Percentiles rank a stretch among this genome's conserved stretches.
These are phyloP conservation scores for Vitis hybrid DNA, from an alignment of 177 flowering plant species.

Conservation along the genomic window DNA sequence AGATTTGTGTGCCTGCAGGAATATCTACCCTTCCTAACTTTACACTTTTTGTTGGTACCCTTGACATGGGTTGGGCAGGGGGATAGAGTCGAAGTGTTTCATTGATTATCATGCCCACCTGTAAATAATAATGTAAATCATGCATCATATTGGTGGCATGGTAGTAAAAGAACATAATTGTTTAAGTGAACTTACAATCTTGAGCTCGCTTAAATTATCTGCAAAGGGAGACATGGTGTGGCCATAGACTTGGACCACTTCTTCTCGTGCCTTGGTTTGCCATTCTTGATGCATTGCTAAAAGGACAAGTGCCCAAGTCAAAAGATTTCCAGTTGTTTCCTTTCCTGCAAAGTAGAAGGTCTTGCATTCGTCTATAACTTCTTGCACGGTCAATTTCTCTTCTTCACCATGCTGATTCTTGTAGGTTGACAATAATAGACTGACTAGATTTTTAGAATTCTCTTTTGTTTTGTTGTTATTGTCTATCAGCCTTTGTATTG, in stretches of 20 bases:
- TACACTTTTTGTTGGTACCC: too few species aligned
- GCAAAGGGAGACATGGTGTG: constrained; percentile 32
- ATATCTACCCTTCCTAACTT: too few species aligned
- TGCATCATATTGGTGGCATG: too few species aligned
- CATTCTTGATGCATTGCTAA: constrained; percentile 69
- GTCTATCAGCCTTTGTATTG: constrained; percentile 35
- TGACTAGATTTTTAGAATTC: constrained; percentile 44
- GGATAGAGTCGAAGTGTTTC: too few species aligned
- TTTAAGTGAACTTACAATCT: constrained; percentile 44
- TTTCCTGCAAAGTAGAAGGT: constrained; percentile 78
- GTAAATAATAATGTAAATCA: too few species aligned
- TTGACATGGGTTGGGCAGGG: constrained; percentile 1
- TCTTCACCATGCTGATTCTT: constrained; percentile 38
- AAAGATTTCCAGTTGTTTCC: constrained; percentile 60
- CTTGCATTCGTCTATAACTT: constrained; percentile 78
- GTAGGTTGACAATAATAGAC: constrained; percentile 38
- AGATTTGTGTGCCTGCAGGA: constrained; percentile 23
- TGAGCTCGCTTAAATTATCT: constrained; percentile 49
- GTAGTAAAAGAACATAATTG: too few species aligned
- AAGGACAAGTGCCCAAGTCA: constrained; percentile 68
- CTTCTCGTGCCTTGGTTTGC: constrained; percentile 70
- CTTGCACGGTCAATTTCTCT: constrained; percentile 44
- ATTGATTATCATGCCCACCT: too few species aligned
- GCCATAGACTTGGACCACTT: constrained; percentile 41
- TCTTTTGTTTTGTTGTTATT: constrained; percentile 28